These are phyloP conservation scores for Pseudogymnoascus sp. DNA, from an alignment of 2,329 filamentous ascomycete genomes.

Conservation along the genomic window DNA sequence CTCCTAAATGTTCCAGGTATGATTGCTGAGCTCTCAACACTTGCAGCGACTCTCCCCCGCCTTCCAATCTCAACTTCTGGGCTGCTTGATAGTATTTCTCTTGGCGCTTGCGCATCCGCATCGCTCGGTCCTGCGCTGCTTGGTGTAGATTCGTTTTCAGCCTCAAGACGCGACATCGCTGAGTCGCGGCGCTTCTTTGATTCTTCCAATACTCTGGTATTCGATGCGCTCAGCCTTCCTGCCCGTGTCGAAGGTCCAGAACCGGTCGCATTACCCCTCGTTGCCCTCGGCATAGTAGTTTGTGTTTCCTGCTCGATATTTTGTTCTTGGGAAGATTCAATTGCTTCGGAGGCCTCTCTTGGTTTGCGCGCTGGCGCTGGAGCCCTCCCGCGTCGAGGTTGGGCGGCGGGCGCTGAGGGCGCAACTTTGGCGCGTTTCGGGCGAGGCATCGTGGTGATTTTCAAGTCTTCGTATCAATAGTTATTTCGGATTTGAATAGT, in stretches of 20 bases:
- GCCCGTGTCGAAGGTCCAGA: neutral
- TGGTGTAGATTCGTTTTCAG: conserved; percentile 9
- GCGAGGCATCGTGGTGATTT: conserved; percentile 23
- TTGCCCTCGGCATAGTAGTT: conserved; percentile 3
- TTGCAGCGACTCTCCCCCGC: neutral
- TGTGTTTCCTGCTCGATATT: conserved; percentile 23
- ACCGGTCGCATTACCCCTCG: neutral
- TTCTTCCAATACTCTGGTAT: conserved; percentile 6
- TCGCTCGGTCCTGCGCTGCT: conserved; percentile 22
- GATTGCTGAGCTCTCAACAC: conserved; percentile 35
- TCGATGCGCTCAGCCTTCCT: neutral
- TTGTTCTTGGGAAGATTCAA: conserved; percentile 24
- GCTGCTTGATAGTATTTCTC: conserved; percentile 22
- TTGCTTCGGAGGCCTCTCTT: neutral
- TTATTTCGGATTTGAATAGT: neutral
- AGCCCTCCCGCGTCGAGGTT: conserved; percentile 9
- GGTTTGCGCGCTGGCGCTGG: conserved; percentile 10
- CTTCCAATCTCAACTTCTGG: conserved; percentile 20
- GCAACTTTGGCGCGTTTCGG: conserved; percentile 28
- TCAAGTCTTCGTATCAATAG: conserved; percentile 5
- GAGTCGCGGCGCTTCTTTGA: conserved; percentile 1
- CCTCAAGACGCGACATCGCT: conserved; percentile 9
- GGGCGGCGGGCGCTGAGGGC: conserved; percentile 21
- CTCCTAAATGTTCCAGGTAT: conserved; percentile 47
- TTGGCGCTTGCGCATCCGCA: conserved; percentile 16